Evolutionary conservation across 2,329 filamentous ascomycete species (phyloP).

Genomic region (Seiridium cupressi): DNA sequence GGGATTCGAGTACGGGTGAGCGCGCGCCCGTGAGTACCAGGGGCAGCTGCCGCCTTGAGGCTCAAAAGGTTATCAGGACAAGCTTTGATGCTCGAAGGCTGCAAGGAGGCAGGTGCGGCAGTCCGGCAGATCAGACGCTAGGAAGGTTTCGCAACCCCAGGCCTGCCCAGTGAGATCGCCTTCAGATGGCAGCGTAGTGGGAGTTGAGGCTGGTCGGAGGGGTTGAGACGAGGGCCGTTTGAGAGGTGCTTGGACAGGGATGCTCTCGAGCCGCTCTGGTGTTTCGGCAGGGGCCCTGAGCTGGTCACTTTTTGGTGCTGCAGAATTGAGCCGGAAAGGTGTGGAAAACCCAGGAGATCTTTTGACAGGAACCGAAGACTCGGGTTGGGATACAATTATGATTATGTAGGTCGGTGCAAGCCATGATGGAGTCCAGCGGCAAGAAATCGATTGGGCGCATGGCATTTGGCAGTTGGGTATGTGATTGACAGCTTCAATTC

Average conservation of each 20-base stretch:
- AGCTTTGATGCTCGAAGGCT: neutral
- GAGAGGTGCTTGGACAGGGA: slow-evolving; percentile 23
- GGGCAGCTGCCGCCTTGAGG: neutral
- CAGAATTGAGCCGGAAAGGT: slow-evolving; percentile 7
- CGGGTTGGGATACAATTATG: neutral
- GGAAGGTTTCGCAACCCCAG: slow-evolving; percentile 41
- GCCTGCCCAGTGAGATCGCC: slow-evolving; percentile 17
- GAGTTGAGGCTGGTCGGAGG: slow-evolving; percentile 12
- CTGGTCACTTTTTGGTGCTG: neutral
- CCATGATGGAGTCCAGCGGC: slow-evolving; percentile 1
- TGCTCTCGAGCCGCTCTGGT: slow-evolving; percentile 27
- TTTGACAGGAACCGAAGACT: neutral
- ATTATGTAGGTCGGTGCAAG: slow-evolving; percentile 1
- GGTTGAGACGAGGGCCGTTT: slow-evolving; percentile 45
- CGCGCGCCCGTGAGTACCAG: no score
- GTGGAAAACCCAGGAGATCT: neutral
- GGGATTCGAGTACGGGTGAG: neutral
- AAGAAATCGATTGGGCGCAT: slow-evolving; percentile 1
- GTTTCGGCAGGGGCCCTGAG: slow-evolving; percentile 35
- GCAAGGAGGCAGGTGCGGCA: slow-evolving; percentile 3
- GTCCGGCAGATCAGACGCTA: slow-evolving; percentile 40
- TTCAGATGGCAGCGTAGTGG: slow-evolving; percentile 17
- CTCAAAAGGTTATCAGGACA: neutral
- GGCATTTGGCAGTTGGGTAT: neutral
- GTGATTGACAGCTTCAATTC: neutral